These are phyloP conservation scores for Aphanomyces invadans DNA, from an alignment of 352 stramenopile species.

Conservation along the genomic window DNA sequence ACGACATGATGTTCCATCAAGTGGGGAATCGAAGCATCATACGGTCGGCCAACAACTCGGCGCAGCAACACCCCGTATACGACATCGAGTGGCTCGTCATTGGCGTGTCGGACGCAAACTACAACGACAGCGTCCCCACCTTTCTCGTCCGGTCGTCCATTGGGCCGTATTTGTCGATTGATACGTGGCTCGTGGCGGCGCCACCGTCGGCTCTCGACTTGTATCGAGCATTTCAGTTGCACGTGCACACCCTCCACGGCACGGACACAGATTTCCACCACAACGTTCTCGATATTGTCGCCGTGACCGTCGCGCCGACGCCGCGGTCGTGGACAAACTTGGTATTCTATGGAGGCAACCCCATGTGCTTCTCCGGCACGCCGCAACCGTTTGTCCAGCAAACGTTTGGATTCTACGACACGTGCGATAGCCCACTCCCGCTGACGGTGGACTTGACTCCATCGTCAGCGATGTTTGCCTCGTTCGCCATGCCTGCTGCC, in stretches of 20 bases:
- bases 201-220: not conserved
- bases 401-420: conserved; percentile 9
- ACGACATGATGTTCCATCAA: not conserved
- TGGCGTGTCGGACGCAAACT: not conserved
- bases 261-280: too few relatives aligned
- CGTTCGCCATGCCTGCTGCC: not conserved
- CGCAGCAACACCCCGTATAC: not conserved
- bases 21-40: not conserved
- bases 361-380: not conserved
- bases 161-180: not conserved
- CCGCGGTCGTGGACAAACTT: not conserved
- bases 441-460: not conserved
- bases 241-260: too few relatives aligned
- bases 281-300: too few relatives aligned
- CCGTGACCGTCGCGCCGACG: not conserved
- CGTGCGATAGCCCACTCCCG: not conserved
- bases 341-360: conserved; percentile 13
- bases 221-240: not conserved
- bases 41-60: not conserved
- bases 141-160: not conserved
- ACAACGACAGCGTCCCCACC: not conserved
- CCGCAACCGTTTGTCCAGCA: not conserved
- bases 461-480: not conserved
- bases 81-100: not conserved
- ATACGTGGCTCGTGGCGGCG: not conserved